Evolutionary conservation across 2,329 filamentous ascomycete genomes (phyloP), one percentile per base, ranked within the genome.

Genomic region (Aspergillus tubingensis): DNA sequence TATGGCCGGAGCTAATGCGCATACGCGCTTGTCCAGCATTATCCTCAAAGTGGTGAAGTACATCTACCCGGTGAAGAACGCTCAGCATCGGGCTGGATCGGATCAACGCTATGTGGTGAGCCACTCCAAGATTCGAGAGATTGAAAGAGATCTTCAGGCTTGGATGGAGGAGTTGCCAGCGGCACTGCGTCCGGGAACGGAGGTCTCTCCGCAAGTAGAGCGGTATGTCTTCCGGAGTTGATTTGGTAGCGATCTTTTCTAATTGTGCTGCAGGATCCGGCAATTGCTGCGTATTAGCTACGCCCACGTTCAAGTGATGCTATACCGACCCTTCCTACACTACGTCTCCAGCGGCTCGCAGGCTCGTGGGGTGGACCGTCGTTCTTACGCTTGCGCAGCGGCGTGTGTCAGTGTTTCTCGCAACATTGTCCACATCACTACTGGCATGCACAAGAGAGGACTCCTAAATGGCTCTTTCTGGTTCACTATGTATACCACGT

Each of bases 181-280:
- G 66, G 86, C 87, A 57, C 87, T 96, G 76, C 88, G 90, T 62
- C 92, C 92, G 1, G 92, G 91, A 62, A 85, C 88, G 0, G 91
- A 95, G 54, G 90, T 88, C 0, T 83, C 88, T 1, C 85, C 88
- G 36, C 88, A 93, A 69, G 85, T 93, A 23, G 85, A 92, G 67
- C 85, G 91, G 91, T 91, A 83, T 80, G 85, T 75, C n/a, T 11
- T 55, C 54, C 27, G 57, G 55, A 61, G 61, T 41, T 8, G 0
- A 3, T 13, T 32, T 11, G 25, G 2, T 49, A 61, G 62, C 39
- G 30, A 43, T 50, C 5, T n/a, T 23, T 17, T 21, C 48, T 62
- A 41, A 57, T 50, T 32, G 30, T 56, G 4, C 53, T 44, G 21
- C 13, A 85, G 85, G 61, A 79, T 82, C 64, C 81, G 87, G 68